These are phyloP conservation scores for Toxicodendron radicans DNA, from an alignment of 345 rosid species.

Conservation along the genomic window DNA sequence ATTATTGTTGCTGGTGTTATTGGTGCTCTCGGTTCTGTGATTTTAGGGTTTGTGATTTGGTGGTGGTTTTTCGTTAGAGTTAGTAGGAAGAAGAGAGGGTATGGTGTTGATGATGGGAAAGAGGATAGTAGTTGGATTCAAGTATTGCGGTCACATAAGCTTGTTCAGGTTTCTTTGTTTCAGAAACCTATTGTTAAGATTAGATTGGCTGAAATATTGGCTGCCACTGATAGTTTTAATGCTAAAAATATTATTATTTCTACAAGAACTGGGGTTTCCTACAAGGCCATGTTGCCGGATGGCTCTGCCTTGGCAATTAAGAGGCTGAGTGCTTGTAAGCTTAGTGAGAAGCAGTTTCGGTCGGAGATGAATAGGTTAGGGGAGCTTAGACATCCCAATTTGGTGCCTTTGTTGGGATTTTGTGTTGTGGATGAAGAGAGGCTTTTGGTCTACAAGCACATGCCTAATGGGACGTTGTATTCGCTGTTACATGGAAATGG, in stretches of 20 bases:
- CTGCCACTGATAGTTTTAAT: constrained; percentile 45
- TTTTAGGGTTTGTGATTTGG: constrained; percentile 46
- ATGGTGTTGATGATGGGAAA: constrained; percentile 36
- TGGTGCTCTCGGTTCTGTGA: constrained; percentile 44
- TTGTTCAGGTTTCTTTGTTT: constrained; percentile 60
- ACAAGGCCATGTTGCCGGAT: constrained; percentile 51
- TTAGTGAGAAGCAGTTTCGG: constrained; percentile 53
- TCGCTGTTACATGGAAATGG: constrained; percentile 37
- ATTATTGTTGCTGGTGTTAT: constrained; percentile 43
- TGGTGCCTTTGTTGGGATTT: constrained; percentile 63
- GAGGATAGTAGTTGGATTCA: constrained; percentile 55
- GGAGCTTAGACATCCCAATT: constrained; percentile 60
- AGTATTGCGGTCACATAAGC: constrained; percentile 50
- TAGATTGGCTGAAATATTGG: constrained; percentile 47
- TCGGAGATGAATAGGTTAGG: constrained; percentile 58
- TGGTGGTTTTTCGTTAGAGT: constrained; percentile 51
- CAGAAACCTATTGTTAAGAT: constrained; percentile 60
- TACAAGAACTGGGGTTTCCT: constrained; percentile 51
- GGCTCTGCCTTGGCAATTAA: constrained; percentile 60
- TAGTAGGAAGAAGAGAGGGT: constrained; percentile 37
- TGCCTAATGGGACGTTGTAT: constrained; percentile 52
- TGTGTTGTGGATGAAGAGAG: constrained; percentile 58
- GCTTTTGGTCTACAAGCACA: constrained; percentile 48
- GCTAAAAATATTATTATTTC: constrained; percentile 36
- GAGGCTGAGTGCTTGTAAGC: constrained; percentile 44